Evolutionary conservation across 2,329 filamentous ascomycete species (phyloP).

Genomic region (Diaporthe citri): DNA sequence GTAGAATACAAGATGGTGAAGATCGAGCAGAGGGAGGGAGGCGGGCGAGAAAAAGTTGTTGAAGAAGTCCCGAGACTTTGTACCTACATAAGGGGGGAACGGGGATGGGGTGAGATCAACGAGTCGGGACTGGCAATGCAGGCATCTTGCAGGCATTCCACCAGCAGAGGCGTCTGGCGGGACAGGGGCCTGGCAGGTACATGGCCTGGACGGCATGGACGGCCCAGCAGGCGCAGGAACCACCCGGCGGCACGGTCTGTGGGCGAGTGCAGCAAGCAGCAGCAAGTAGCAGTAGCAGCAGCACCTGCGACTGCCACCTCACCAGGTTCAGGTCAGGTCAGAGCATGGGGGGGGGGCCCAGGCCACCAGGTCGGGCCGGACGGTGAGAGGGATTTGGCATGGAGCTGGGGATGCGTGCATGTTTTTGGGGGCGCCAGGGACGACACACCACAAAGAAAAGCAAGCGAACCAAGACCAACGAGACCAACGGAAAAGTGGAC

Average conservation of each 20-base stretch:
- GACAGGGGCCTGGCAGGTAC: conserved; percentile 30
- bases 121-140: conserved; percentile 30
- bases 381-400: conserved; percentile 5
- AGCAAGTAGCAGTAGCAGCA: not conserved
- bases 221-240: conserved; percentile 23
- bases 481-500: conserved; percentile 22
- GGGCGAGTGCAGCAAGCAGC: not conserved
- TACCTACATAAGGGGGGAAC: conserved; percentile 39
- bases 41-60: conserved; percentile 27
- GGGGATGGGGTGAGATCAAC: conserved; percentile 30
- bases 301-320: conserved; percentile 12
- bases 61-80: conserved; percentile 32
- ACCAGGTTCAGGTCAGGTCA: not conserved
- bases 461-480: conserved; percentile 6
- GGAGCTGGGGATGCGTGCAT: not conserved
- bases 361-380: conserved; percentile 22
- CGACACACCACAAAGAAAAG: conserved; percentile 6
- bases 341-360: not conserved
- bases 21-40: conserved; percentile 8
- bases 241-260: conserved; percentile 6
- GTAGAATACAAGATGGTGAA: conserved; percentile 27
- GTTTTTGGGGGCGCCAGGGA: not conserved
- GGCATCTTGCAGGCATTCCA: conserved; percentile 16
- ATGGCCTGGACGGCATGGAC: conserved; percentile 8
- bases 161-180: not conserved